phyloP scores from a whole-genome alignment of 1,139 yeast genomes.

The Nematodospora anomalae region DNA sequence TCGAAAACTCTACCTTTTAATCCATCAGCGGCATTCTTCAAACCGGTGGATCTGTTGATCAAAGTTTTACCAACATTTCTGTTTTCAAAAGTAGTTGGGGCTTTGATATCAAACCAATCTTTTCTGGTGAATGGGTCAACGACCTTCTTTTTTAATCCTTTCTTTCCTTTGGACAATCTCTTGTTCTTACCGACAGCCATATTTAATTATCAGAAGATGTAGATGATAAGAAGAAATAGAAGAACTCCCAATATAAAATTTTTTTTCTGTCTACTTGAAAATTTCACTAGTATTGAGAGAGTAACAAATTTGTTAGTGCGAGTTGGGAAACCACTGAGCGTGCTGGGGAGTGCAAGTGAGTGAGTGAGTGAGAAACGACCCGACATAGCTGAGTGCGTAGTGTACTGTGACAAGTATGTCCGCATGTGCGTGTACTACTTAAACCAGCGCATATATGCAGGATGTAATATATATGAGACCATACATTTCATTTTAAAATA shows the following conservation, averaged over 20 bases:
- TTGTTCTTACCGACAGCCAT: conserved; percentile 58
- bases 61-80: conserved; percentile 54
- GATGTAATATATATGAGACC: no score
- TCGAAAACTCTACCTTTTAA: conserved; percentile 54
- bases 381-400: no score
- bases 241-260: conserved; percentile 8
- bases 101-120: conserved; percentile 55
- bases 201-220: conserved; percentile 9
- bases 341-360: conserved; percentile 1
- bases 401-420: no score
- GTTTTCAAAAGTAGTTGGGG: conserved; percentile 53
- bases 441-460: no score
- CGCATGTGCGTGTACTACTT: no score
- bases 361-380: background rate
- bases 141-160: conserved; percentile 53
- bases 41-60: conserved; percentile 53
- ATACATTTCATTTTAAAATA: no score
- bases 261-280: conserved; percentile 7
- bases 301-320: conserved; percentile 2
- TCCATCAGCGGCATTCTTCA: conserved; percentile 53
- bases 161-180: conserved; percentile 56
- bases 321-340: background rate
- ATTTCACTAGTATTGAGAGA: conserved; percentile 8
- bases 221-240: conserved; percentile 1
- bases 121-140: conserved; percentile 55